Evolutionary conservation across 2,329 filamentous ascomycete species (phyloP).

Genomic region (Alternaria novae-zelandiae): DNA sequence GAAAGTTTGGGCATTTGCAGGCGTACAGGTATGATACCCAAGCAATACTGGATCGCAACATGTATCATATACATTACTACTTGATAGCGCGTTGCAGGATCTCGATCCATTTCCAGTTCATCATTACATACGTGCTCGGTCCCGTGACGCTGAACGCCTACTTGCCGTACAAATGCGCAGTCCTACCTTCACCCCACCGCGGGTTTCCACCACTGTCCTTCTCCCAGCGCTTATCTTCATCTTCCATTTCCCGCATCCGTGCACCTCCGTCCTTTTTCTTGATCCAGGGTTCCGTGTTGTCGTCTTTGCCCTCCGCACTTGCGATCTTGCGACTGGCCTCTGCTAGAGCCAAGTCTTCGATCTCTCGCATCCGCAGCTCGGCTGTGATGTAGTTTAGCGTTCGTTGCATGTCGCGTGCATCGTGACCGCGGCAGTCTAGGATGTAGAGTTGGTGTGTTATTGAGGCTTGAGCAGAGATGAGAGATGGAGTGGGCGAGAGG

Average conservation of each 20-base stretch:
- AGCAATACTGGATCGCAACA: conserved; percentile 1
- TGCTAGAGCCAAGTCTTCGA: neutral
- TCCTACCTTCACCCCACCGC: neutral
- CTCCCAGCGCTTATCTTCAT: neutral
- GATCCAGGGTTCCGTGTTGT: neutral
- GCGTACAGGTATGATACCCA: conserved; percentile 18
- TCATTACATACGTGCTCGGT: neutral
- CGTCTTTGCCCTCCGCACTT: neutral
- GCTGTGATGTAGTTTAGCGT: neutral
- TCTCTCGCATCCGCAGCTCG: neutral
- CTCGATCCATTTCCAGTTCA: neutral
- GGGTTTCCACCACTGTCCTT: neutral
- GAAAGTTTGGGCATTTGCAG: conserved; percentile 6
- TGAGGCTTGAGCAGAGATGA: neutral
- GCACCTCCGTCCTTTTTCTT: neutral
- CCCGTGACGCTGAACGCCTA: neutral
- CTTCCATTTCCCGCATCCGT: neutral
- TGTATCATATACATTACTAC: neutral
- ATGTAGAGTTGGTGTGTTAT: conserved; percentile 1
- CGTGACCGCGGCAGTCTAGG: conserved; percentile 5
- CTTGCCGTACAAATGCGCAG: neutral
- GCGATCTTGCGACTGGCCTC: neutral
- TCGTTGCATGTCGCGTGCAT: conserved; percentile 5
- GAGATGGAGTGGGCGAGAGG: neutral
- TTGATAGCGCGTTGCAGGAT: neutral